Evolutionary conservation across 2,329 filamentous ascomycete species (phyloP), one percentile per base, ranked within the genome.

Genomic region (Calonectria honghensis): DNA sequence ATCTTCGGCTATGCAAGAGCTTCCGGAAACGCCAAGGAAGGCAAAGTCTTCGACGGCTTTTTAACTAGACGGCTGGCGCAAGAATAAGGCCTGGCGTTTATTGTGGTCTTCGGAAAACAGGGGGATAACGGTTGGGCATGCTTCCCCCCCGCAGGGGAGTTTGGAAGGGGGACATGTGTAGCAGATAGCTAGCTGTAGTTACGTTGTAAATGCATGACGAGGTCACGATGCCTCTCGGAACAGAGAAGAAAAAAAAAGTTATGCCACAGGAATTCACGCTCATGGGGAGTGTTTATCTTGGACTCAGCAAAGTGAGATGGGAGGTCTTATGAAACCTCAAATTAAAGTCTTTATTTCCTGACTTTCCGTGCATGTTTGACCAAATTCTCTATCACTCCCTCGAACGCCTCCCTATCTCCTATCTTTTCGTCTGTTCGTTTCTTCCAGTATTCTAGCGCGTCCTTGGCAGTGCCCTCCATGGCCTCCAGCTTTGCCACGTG

Each of bases 321-420:
- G 35, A 18, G 41, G 39, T 29, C 29, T 66, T 14, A 73, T 67
- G 24, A 35, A 59, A n/a, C 50, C 59, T 45, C 45, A 20, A 68
- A 77, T 77, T 73, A 76, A 31, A 73, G 51, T 59, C 45, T 78
- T 86, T 87, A 95, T 86, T 96, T 97, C 82, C 95, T 91, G 72
- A 95, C 92, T 86, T 96, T 95, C 84, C 95, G 90, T 65, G 95
- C 95, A 86, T 98, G 95, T 84, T 96, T 97, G 54, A 98, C 96
- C 78, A 98, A 85, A 84, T 98, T 98, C 86, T 98, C 96, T 89
- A 98, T 98, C 20, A 98, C 96, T 0, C 95, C 96, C 83, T 98
- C 96, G 84, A 98, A 97, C 3, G 96, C 95, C 83, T 98, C 96
- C 79, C 97, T 93, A 83, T 98, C 96, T 51, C 95, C 95, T 77